phyloP scores from a whole-genome alignment of 2,329 filamentous ascomycete genomes.

The Graphiopsis chlorocephala region DNA sequence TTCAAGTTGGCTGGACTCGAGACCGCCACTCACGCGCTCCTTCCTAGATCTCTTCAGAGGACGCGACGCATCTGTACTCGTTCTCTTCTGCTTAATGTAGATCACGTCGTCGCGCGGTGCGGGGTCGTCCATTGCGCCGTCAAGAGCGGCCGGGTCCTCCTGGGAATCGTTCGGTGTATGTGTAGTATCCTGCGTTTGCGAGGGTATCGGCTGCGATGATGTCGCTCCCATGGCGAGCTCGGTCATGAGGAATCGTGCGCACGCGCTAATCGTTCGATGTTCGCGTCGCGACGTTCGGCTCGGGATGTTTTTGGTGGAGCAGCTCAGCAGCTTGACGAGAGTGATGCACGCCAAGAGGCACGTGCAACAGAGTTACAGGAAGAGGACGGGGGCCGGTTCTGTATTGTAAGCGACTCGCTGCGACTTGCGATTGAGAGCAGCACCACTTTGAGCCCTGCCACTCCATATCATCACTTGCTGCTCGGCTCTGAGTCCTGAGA shows the following conservation, averaged over 20 bases:
- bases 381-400: not conserved
- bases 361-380: not conserved
- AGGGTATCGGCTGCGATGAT: conserved; percentile 14
- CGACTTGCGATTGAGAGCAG: no score
- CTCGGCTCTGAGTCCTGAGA: not conserved
- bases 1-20: not conserved
- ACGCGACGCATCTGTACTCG: not conserved
- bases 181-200: not conserved
- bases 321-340: not conserved
- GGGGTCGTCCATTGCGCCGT: not conserved
- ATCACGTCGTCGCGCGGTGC: not conserved
- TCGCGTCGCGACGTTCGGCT: conserved; percentile 7
- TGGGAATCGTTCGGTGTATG: not conserved
- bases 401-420: not conserved
- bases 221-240: conserved; percentile 13
- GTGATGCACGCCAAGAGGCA: conserved; percentile 12
- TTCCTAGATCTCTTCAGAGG: conserved; percentile 9
- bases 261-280: not conserved
- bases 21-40: conserved; percentile 7
- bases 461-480: not conserved
- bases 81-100: conserved; percentile 4
- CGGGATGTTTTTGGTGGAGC: conserved; percentile 9
- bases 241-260: not conserved
- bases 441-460: not conserved
- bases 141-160: not conserved